Conservation (phyloP, 768 basidiomycete genomes). For the Mycena vulgaris region DNA sequence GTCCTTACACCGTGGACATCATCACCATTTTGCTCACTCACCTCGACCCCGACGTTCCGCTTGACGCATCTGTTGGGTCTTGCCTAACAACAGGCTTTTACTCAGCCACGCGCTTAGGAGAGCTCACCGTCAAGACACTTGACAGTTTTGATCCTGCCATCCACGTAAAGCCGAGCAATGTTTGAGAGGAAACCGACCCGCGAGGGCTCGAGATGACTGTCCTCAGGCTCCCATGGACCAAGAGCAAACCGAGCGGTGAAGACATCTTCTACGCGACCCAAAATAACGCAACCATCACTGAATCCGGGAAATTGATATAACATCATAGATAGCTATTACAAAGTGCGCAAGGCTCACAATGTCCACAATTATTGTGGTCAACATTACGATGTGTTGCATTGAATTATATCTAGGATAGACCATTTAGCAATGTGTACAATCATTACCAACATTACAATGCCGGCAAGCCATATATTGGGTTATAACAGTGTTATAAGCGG, state of each 20-base stretch:
- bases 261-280: background rate
- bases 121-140: constrained; percentile 17
- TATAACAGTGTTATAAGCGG: too few species aligned
- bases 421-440: too few species aligned
- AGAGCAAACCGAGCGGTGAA: background rate
- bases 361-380: too few species aligned
- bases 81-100: constrained; percentile 5
- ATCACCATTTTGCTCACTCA: background rate
- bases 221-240: background rate
- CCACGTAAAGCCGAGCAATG: constrained; percentile 2
- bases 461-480: too few species aligned
- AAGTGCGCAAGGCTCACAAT: too few species aligned
- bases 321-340: too few species aligned
- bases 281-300: background rate
- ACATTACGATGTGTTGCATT: too few species aligned
- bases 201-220: background rate
- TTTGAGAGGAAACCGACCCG: background rate
- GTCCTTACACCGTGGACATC: background rate
- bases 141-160: background rate
- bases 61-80: background rate
- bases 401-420: too few species aligned
- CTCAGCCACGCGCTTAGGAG: background rate
- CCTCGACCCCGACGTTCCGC: background rate
- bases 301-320: too few species aligned
- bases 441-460: too few species aligned